These are phyloP conservation scores for Pseudocercospora crystallina DNA, from an alignment of 2,329 filamentous ascomycete species.

Conservation along the genomic window DNA sequence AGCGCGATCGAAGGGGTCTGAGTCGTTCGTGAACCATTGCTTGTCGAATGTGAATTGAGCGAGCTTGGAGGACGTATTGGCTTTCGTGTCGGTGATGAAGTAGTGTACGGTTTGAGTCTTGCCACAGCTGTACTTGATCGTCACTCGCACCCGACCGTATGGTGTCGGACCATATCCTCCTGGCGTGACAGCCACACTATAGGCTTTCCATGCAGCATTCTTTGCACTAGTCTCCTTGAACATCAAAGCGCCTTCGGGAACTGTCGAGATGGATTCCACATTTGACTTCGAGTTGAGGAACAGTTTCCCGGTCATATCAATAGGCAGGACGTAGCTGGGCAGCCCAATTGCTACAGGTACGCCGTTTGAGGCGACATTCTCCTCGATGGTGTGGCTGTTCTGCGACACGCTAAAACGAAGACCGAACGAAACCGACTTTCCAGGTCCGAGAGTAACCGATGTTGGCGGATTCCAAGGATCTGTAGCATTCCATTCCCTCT, in stretches of 20 bases:
- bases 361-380: constrained; percentile 44
- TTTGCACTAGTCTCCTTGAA: constrained; percentile 33
- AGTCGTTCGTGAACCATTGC: constrained; percentile 53
- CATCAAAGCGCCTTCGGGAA: constrained; percentile 41
- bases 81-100: constrained; percentile 51
- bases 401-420: constrained; percentile 52
- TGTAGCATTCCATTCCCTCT: constrained; percentile 54
- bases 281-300: constrained; percentile 44
- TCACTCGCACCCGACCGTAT: constrained; percentile 49
- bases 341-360: constrained; percentile 54
- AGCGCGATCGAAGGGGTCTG: constrained; percentile 55
- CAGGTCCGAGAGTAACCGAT: constrained; percentile 47
- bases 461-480: constrained; percentile 58
- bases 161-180: constrained; percentile 39
- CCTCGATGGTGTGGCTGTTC: constrained; percentile 51
- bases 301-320: constrained; percentile 48
- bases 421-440: constrained; percentile 50
- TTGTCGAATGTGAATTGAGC: constrained; percentile 56
- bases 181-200: constrained; percentile 45
- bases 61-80: constrained; percentile 47
- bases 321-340: constrained; percentile 56
- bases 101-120: constrained; percentile 58
- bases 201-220: constrained; percentile 30
- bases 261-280: constrained; percentile 43
- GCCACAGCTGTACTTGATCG: constrained; percentile 50